Conservation (phyloP, 2,329 filamentous ascomycete genomes). For the Calonectria leucothoes region DNA sequence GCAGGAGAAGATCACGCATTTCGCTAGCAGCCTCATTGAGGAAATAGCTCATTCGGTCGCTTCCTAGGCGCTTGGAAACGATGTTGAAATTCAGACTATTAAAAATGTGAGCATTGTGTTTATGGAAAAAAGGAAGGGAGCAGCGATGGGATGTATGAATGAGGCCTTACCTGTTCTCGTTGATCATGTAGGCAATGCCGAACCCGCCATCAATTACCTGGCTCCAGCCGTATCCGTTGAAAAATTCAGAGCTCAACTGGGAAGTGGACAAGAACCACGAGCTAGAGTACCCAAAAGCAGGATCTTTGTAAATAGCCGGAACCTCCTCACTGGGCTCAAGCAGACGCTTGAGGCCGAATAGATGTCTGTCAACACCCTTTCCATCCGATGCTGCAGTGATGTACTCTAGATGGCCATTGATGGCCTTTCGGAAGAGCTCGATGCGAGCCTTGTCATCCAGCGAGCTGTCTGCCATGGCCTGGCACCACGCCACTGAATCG, state of each 20-base stretch:
- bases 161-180: constrained; percentile 84
- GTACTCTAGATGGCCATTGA: constrained; percentile 88
- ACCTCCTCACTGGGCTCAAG: constrained; percentile 83
- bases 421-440: constrained; percentile 83
- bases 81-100: constrained; percentile 96
- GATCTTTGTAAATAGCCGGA: constrained; percentile 87
- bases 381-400: constrained; percentile 90
- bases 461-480: constrained; percentile 80
- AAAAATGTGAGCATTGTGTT: constrained; percentile 20
- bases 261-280: constrained; percentile 92
- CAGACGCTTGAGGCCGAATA: constrained; percentile 97
- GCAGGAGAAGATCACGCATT: constrained; percentile 85
- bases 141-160: not conserved
- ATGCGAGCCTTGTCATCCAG: constrained; percentile 73
- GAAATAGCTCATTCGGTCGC: constrained; percentile 94
- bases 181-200: constrained; percentile 99
- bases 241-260: constrained; percentile 95
- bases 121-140: not conserved
- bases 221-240: constrained; percentile 99
- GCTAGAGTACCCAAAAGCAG: constrained; percentile 83
- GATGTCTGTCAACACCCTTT: constrained; percentile 92
- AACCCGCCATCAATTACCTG: constrained; percentile 97
- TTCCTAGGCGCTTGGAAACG: constrained; percentile 91
- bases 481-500: constrained; percentile 90
- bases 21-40: constrained; percentile 93